A percentile compares a stretch with the other conserved stretches of the same genome.
These are phyloP conservation scores for Trichosporon sp. DNA, from an alignment of 1,284 basidiomycete species.

Conservation along the genomic window DNA sequence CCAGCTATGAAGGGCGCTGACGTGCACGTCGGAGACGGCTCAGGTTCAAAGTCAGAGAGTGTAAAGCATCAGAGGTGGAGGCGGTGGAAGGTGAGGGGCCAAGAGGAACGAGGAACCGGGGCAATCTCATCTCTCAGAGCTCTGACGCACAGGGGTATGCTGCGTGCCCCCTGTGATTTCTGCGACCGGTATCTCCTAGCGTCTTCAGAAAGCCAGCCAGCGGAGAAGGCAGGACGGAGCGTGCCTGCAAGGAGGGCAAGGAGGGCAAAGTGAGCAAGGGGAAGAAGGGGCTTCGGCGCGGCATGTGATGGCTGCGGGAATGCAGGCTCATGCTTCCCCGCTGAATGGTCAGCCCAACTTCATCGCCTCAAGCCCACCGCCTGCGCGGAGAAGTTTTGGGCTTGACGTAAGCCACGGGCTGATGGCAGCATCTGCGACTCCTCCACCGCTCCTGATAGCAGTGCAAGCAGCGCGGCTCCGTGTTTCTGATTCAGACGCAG, in stretches of 20 bases:
- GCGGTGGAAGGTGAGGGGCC: no score
- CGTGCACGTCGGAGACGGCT: neutral
- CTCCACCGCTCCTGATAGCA: neutral
- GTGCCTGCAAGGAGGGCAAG: neutral
- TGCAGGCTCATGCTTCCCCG: neutral
- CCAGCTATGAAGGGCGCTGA: neutral
- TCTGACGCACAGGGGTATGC: slow-evolving; percentile 6
- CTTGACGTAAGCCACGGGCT: neutral
- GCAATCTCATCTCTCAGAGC: neutral
- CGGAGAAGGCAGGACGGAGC: neutral
- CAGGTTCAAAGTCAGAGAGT: neutral
- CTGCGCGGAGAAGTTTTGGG: neutral
- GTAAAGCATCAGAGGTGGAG: neutral
- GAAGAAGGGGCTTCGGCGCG: neutral
- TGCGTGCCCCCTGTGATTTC: neutral
- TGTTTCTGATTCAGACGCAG: slow-evolving; percentile 10
- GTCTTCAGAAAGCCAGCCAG: neutral
- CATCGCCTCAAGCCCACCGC: neutral
- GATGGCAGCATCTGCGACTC: neutral
- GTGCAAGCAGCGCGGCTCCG: slow-evolving; percentile 1
- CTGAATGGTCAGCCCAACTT: neutral
- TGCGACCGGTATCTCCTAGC: neutral
- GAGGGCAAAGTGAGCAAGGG: neutral
- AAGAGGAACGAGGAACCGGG: neutral
- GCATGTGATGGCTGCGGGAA: slow-evolving; percentile 7